phyloP scores from a whole-genome alignment of 2,329 filamentous ascomycete genomes.

The Cercospora janseana region DNA sequence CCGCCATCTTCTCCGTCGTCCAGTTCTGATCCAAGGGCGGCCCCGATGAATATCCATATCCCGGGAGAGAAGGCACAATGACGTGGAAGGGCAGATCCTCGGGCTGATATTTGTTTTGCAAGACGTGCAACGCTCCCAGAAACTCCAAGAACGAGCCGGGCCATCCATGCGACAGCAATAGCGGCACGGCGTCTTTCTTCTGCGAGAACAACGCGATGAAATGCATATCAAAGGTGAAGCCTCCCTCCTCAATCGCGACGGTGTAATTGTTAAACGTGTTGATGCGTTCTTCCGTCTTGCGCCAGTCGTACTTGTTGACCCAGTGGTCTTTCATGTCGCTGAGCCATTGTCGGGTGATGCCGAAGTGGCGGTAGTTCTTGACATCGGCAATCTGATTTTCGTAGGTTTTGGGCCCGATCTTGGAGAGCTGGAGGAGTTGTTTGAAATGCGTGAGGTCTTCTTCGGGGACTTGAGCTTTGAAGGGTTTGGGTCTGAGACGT shows the following conservation, averaged over 20 bases:
- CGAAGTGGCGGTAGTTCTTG: conserved; percentile 39
- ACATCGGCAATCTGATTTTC: conserved; percentile 48
- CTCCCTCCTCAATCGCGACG: conserved; percentile 42
- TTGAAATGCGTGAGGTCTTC: conserved; percentile 47
- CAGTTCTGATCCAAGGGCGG: conserved; percentile 51
- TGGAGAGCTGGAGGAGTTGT: conserved; percentile 48
- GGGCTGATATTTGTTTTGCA: conserved; percentile 51
- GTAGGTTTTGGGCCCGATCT: conserved; percentile 50
- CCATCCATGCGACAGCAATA: conserved; percentile 56
- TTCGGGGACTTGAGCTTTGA: conserved; percentile 44
- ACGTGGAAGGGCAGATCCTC: conserved; percentile 56
- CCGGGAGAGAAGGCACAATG: conserved; percentile 56
- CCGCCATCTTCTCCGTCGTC: conserved; percentile 41
- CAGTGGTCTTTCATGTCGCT: conserved; percentile 41
- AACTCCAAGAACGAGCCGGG: conserved; percentile 57
- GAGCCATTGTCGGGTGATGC: conserved; percentile 51
- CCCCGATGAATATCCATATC: conserved; percentile 52
- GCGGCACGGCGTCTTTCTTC: conserved; percentile 49
- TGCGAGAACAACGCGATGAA: conserved; percentile 53
- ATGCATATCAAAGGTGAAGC: conserved; percentile 46
- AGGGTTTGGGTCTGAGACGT: conserved; percentile 41
- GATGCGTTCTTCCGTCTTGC: conserved; percentile 42
- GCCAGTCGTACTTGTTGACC: conserved; percentile 51
- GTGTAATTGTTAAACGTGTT: conserved; percentile 55
- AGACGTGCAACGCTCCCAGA: conserved; percentile 49